phyloP scores from a whole-genome alignment of 306 rosid genomes.

The Coriaria nepalensis region DNA sequence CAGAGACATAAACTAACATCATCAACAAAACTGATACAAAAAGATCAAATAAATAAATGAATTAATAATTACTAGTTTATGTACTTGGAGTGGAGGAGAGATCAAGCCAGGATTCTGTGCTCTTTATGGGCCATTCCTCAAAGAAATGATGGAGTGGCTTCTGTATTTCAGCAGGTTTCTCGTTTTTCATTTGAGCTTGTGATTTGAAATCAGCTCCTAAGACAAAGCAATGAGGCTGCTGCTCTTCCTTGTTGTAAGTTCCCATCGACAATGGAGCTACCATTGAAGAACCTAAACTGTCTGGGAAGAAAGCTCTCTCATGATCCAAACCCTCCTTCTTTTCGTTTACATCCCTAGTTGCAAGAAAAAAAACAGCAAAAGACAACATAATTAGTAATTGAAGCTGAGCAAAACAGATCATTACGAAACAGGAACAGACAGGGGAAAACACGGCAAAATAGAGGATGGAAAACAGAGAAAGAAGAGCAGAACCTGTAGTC shows the following conservation, averaged over 20 bases:
- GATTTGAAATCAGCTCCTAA: conserved; percentile 89
- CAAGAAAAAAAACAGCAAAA: conserved; percentile 8
- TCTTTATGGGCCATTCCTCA: conserved; percentile 85
- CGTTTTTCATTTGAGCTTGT: conserved; percentile 34
- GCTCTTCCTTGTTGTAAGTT: conserved; percentile 19
- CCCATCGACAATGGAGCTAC: conserved; percentile 33
- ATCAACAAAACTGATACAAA: not conserved
- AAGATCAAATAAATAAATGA: not conserved
- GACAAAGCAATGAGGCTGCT: conserved; percentile 66
- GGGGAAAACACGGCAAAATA: no score
- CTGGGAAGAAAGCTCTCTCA: conserved; percentile 76
- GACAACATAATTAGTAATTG: not conserved
- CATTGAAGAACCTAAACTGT: conserved; percentile 38
- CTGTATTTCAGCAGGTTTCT: conserved; percentile 34
- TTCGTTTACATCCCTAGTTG: conserved; percentile 47
- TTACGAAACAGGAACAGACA: not conserved
- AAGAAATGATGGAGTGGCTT: conserved; percentile 93
- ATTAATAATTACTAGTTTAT: conserved; percentile 27
- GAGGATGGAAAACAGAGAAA: no score
- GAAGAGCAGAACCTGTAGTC: conserved; percentile 87
- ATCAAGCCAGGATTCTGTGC: conserved; percentile 91
- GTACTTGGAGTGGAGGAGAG: conserved; percentile 81
- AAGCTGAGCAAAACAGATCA: conserved; percentile 3
- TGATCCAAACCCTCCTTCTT: conserved; percentile 50
- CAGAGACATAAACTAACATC: not conserved